Conservation (phyloP, 176 grass and related monocot genomes). For the Tillandsia leiboldiana region DNA sequence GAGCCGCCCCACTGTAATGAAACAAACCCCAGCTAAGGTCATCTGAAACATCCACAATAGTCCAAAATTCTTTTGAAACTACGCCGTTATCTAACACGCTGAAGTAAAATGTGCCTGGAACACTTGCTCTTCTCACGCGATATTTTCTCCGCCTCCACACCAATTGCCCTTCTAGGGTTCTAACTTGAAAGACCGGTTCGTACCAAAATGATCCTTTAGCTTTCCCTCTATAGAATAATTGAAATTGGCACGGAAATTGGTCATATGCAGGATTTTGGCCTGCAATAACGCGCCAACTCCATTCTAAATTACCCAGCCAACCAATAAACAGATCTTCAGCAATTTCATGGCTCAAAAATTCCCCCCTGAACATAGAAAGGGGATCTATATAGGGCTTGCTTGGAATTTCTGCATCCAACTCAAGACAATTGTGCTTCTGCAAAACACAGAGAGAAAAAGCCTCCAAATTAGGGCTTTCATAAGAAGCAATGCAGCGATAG, state of each 20-base stretch:
- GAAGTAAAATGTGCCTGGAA: constrained; percentile 91
- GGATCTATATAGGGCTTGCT: constrained; percentile 48
- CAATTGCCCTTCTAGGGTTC: constrained; percentile 58
- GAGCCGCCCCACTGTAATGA: constrained; percentile 80
- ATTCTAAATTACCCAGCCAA: constrained; percentile 69
- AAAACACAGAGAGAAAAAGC: constrained; percentile 89
- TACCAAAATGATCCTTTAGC: constrained; percentile 93
- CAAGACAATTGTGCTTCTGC: constrained; percentile 94
- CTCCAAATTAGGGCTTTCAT: constrained; percentile 72
- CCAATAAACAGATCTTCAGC: constrained; percentile 87
- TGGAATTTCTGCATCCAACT: constrained; percentile 74
- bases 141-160: constrained; percentile 82
- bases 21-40: constrained; percentile 85
- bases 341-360: constrained; percentile 62
- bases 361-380: constrained; percentile 55
- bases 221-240: constrained; percentile 87
- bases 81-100: constrained; percentile 90
- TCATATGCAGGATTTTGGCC: constrained; percentile 97
- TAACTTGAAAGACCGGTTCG: constrained; percentile 86
- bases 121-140: constrained; percentile 50
- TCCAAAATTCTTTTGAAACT: constrained; percentile 92
- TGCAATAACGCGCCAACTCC: constrained; percentile 81
- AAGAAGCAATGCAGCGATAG: constrained; percentile 83
- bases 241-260: constrained; percentile 89
- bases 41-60: constrained; percentile 68